Evolutionary conservation across 2,329 filamentous ascomycete species (phyloP), one percentile per base, ranked within the genome.

Genomic region (Emericellopsis cladophorae): DNA sequence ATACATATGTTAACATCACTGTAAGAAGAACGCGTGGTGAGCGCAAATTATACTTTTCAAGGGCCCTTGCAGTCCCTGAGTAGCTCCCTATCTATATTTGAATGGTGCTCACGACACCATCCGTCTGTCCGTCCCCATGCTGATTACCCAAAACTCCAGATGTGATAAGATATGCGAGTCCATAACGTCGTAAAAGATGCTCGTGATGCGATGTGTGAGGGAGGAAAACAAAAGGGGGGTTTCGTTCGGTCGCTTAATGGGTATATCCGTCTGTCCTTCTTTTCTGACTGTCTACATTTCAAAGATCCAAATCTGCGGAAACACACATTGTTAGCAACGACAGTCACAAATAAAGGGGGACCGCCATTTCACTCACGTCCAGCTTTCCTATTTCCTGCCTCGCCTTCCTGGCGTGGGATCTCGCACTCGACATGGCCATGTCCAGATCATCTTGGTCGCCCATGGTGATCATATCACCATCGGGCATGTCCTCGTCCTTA

Each of bases 381-480:
- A 95, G 79, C 73, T 95, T 95, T 40, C 85, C 88, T 67, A 88
- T 83, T 47, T 94, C 89, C 46, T 73, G 70, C 51, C 79, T 76
- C 56, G 90, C 82, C 59, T 76, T 84, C 62, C 70, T 76, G 37
- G 84, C 88, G 44, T 67, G 65, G 39, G 74, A 73, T 59, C 78
- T 84, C 7, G 81, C 79, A 37, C 68, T 74, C 58, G 76, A 73
- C 41, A 96, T 71, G 23, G 86, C 79, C 78, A 95, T 84, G 39
- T 96, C 89, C 46, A 95, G 64, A 64, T 98, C 92, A 54, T 98
- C 92, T 60, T 95, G 86, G 59, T 98, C 92, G 24, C 84, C 88
- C 76, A 98, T 82, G 26, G 90, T 95, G 54, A 98, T 93, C 84
- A 95, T 90, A 54, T 96, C 90, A 4, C 83, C 84, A 42, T 81